Base-by-base conservation (phyloP, 441 rosid species). In the Eutrema salsugineum region DNA sequence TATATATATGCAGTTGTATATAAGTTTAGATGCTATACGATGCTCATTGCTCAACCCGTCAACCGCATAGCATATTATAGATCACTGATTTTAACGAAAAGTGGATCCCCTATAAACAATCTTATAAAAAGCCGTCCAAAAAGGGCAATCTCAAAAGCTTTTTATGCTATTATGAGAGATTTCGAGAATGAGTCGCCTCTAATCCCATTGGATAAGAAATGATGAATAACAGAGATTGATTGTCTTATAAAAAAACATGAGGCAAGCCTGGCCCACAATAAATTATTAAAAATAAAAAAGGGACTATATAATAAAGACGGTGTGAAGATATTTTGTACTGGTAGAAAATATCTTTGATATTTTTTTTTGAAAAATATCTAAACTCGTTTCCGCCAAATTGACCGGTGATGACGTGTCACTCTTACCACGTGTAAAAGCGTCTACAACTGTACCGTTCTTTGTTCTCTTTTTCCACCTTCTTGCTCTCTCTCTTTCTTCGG, bases 341-440 rank as follows among this genome's bases (percentile, higher is more conserved):
- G 8, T 24, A 17, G 6, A 74, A 73, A 74, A 74, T 74, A 74
- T 74, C 78, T 33, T 0, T 0, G 78, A 74, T 74, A 74, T 73
- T 73, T 62, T 19, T 53, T 20, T 35, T 56, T 9, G 19, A 48
- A 56, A 63, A 64, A 65, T 72, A 72, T 72, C 77, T 64, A 24
- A 33, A 11, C 22, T 58, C 60, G 68, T 66, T 67, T 74, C 78
- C 68, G 68, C 56, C 33, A 67, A 59, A 42, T 59, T 66, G 73
- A 74, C 68, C 2, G 49, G 68, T 43, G 68, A 67, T 62, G 78
- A 74, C 78, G 73, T 74, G 78, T 40, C 68, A 33, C 1, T 3
- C 8, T 74, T 42, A 60, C 78, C 73, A 74, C 78, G 78, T 74
- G 78, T 74, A 67, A 74, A 74, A 74, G 78, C 68, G 78, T 51